phyloP scores from a whole-genome alignment of 192 early-diverging fungal species.

The Pilobolus umbonatus region DNA sequence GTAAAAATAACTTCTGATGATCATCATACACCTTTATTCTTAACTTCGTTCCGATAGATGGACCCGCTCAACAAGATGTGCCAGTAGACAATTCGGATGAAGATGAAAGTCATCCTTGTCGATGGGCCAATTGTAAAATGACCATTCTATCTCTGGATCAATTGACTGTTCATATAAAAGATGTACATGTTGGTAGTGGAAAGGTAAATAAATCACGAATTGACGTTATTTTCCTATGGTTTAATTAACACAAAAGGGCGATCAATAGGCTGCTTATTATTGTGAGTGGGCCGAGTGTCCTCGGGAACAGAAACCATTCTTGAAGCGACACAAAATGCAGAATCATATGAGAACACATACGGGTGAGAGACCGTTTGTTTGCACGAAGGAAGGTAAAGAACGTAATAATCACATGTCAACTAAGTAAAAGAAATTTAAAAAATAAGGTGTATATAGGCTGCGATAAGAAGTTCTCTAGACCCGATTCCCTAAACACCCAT shows the following conservation, averaged over 20 bases:
- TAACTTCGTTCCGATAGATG: not conserved
- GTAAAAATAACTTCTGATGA: not conserved
- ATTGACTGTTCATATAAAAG: conserved; percentile 43
- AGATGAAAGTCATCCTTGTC: conserved; percentile 8
- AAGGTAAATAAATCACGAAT: conserved; percentile 37
- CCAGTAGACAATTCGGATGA: conserved; percentile 2
- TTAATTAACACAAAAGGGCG: not conserved
- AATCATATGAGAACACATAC: conserved; percentile 71
- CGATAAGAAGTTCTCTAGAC: conserved; percentile 63
- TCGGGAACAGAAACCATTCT: conserved; percentile 52
- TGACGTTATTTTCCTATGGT: not conserved
- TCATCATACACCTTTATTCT: not conserved
- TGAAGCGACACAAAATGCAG: conserved; percentile 62
- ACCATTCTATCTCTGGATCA: not conserved
- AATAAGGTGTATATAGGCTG: conserved; percentile 37
- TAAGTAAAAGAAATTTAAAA: no score
- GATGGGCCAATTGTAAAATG: conserved; percentile 1
- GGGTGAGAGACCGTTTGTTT: conserved; percentile 67
- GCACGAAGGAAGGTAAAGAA: conserved; percentile 36
- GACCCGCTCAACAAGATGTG: not conserved
- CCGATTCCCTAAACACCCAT: conserved; percentile 66
- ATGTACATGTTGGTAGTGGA: conserved; percentile 47
- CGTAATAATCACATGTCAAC: no score
- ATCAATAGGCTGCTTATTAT: conserved; percentile 41
- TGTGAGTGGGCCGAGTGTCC: conserved; percentile 43